Evolutionary conservation across 2,329 filamentous ascomycete genomes (phyloP).

Genomic region (Pleoardoris graminearum): DNA sequence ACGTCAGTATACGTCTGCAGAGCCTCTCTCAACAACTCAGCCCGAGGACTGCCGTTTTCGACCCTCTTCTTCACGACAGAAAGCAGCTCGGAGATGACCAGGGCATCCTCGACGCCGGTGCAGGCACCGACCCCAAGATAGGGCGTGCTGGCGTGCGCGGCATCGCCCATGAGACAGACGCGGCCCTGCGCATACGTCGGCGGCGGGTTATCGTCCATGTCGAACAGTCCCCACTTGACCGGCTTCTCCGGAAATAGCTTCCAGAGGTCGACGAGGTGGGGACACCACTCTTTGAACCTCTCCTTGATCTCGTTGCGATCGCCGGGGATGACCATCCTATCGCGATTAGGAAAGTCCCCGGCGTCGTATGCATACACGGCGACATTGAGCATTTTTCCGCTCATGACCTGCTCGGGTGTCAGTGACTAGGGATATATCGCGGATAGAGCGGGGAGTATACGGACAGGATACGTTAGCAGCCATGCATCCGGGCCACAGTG

Average conservation of each 20-base stretch:
- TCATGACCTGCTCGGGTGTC: too few relatives aligned
- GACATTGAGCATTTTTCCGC: conserved; percentile 16
- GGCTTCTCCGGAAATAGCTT: conserved; percentile 13
- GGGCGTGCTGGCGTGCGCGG: conserved; percentile 22
- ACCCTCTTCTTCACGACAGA: too few relatives aligned
- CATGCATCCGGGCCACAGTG: conserved; percentile 22
- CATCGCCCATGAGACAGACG: conserved; percentile 23
- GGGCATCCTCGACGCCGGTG: conserved; percentile 32
- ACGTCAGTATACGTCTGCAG: conserved; percentile 17
- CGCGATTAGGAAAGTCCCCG: conserved; percentile 11
- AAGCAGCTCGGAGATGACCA: too few relatives aligned
- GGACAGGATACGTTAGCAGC: conserved; percentile 18
- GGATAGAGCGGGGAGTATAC: too few relatives aligned
- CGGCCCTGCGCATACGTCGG: conserved; percentile 15
- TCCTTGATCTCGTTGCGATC: conserved; percentile 11
- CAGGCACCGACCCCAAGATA: conserved; percentile 26
- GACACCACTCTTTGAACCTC: conserved; percentile 12
- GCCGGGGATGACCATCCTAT: conserved; percentile 10
- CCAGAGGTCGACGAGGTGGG: conserved; percentile 10
- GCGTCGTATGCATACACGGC: conserved; percentile 19
- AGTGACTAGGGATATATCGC: too few relatives aligned
- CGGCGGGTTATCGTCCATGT: conserved; percentile 15
- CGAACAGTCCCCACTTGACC: conserved; percentile 22
- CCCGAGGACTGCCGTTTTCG: too few relatives aligned
- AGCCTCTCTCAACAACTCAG: conserved; percentile 6